Percentiles rank a stretch among this genome's conserved stretches.
phyloP scores from a whole-genome alignment of 108 stramenopile species.

The Aurantiochytrium sp. region DNA sequence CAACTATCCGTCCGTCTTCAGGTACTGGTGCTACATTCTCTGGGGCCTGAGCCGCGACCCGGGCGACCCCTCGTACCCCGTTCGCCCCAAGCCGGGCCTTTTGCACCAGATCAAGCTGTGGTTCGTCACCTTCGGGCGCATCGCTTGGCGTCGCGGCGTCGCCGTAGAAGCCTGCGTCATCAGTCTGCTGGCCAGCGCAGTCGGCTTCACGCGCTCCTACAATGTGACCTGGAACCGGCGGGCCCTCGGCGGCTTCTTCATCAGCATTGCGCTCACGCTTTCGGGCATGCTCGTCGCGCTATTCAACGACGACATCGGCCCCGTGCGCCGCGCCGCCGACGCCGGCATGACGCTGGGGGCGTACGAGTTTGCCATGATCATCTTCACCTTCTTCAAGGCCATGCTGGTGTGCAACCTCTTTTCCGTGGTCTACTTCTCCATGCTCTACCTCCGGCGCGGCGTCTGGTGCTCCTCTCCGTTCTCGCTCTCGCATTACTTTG shows the following conservation, averaged over 20 bases:
- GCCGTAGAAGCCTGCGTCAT: not conserved
- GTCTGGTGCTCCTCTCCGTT: not conserved
- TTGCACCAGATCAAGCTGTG: not conserved
- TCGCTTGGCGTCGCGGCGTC: not conserved
- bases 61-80: not conserved
- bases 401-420: not conserved
- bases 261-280: not conserved
- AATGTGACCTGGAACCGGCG: constrained; percentile 10
- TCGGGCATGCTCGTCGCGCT: not conserved
- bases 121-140: not conserved
- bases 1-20: not conserved
- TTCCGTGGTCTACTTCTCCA: not conserved
- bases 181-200: not conserved
- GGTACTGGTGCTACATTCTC: not conserved
- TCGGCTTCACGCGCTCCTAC: not conserved
- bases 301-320: constrained; percentile 18
- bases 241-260: not conserved
- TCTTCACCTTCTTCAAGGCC: not conserved
- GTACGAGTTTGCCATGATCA: not conserved
- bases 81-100: not conserved
- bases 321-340: not conserved
- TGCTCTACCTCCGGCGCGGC: not conserved
- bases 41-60: not conserved
- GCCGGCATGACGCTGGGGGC: constrained; percentile 6
- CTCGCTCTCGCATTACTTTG: not conserved